Evolutionary conservation across 345 rosid genomes (phyloP), one percentile per base, ranked within the genome.

Genomic region (Gossypium herbaceum): DNA sequence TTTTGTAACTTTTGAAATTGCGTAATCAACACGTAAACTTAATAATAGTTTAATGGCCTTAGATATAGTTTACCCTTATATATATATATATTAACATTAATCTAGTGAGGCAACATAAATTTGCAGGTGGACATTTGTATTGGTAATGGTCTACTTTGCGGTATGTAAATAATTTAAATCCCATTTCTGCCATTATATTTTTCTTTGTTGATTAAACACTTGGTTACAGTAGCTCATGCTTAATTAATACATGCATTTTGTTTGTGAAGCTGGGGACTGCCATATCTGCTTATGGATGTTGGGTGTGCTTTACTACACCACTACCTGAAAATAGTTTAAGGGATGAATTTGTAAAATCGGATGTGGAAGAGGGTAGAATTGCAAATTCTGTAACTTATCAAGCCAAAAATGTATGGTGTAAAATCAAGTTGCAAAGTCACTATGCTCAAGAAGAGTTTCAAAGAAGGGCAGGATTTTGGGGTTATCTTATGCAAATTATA

Each of bases 71-170:
- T 29, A 29, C 5, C 5, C 39, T 29, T 29, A 4, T 34, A 3
- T 24, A 24, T 29, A 29, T 29, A 34, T 3, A 29, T 34, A 34
- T 34, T 34, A 34, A 34, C 7, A 5, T 9, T 19, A 4, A 55
- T 73, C 15, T 12, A 67, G 51, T 60, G 50, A 12, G 52, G 43
- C 56, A 62, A 65, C 57, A 34, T 34, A 60, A 22, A 74, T 83
- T 44, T 81, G 86, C 93, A 95, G 98, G 84, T 95, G 99, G 98
- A 90, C 97, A 62, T 91, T 93, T 81, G 63, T 85, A 17, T 80
- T 95, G 76, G 92, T 91, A 51, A 86, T 90, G 82, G 62, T 91
- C 75, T 95, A 93, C 82, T 95, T 95, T 80, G 90, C 84, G 89
- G 99, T 95, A 89, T n/a, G 92, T 84, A 2, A 29, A 66, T 62